Evolutionary conservation across 192 early-diverging fungal species (phyloP).

Genomic region (Diversispora epigaea): DNA sequence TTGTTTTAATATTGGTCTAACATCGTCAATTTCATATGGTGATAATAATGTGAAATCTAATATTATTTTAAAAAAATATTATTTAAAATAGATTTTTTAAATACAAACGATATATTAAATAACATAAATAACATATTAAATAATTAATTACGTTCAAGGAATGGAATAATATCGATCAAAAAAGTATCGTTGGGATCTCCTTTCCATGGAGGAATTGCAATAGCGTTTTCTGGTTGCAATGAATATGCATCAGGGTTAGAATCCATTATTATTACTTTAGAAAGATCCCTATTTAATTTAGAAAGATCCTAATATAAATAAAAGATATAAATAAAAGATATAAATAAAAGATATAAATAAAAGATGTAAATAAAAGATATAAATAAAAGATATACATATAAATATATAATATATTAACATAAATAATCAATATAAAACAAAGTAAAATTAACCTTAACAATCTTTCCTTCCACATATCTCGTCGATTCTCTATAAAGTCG

Average conservation of each 20-base stretch:
- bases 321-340: background rate
- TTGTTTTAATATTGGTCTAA: slow-evolving; percentile 67
- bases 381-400: background rate
- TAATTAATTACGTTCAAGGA: slow-evolving; percentile 78
- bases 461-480: slow-evolving; percentile 77
- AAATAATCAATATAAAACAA: background rate
- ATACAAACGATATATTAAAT: too few relatives aligned
- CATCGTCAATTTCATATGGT: slow-evolving; percentile 65
- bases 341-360: slow-evolving; percentile 33
- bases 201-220: slow-evolving; percentile 82
- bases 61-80: slow-evolving; percentile 4
- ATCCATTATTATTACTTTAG: slow-evolving; percentile 93
- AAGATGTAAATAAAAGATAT: background rate
- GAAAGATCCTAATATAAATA: slow-evolving; percentile 62
- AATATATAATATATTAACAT: background rate
- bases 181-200: slow-evolving; percentile 81
- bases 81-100: background rate
- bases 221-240: slow-evolving; percentile 90
- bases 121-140: background rate
- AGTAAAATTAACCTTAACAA: slow-evolving; percentile 63
- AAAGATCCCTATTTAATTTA: slow-evolving; percentile 90
- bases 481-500: slow-evolving; percentile 91
- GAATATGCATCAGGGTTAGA: slow-evolving; percentile 79
- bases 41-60: slow-evolving; percentile 58
- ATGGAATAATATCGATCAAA: slow-evolving; percentile 80